phyloP scores from a whole-genome alignment of 345 rosid genomes.

The Chamaenerion angustifolium region DNA sequence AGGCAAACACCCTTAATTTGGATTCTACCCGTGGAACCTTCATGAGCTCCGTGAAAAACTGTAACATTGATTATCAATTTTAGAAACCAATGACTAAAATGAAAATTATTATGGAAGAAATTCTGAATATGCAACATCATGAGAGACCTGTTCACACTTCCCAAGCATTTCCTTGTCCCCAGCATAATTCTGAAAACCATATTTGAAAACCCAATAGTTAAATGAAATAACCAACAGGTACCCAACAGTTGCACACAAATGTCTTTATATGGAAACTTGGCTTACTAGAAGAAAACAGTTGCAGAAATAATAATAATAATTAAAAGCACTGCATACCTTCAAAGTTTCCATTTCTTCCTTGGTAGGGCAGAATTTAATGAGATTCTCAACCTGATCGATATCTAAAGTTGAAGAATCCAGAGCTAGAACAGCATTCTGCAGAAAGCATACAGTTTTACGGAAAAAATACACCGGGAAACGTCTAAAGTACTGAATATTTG shows the following conservation, averaged over 20 bases:
- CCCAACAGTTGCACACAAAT: too few relatives aligned
- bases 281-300: background rate
- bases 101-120: constrained; percentile 4
- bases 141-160: constrained; percentile 86
- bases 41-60: constrained; percentile 94
- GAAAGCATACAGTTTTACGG: constrained; percentile 9
- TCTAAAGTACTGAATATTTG: background rate
- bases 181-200: constrained; percentile 51
- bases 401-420: constrained; percentile 81
- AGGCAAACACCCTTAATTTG: constrained; percentile 89
- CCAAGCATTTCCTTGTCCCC: constrained; percentile 91
- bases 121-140: constrained; percentile 10
- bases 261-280: too few relatives aligned
- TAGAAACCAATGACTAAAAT: constrained; percentile 8
- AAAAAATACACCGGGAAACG: background rate
- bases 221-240: too few relatives aligned
- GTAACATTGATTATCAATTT: constrained; percentile 15
- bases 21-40: constrained; percentile 95
- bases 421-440: constrained; percentile 77
- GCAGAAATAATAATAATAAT: background rate
- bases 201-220: background rate
- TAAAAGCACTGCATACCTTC: constrained; percentile 31
- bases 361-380: constrained; percentile 92
- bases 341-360: constrained; percentile 89
- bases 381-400: constrained; percentile 96